phyloP scores from a whole-genome alignment of 495 filamentous ascomycete species.

The Daldinia vernicosa region DNA sequence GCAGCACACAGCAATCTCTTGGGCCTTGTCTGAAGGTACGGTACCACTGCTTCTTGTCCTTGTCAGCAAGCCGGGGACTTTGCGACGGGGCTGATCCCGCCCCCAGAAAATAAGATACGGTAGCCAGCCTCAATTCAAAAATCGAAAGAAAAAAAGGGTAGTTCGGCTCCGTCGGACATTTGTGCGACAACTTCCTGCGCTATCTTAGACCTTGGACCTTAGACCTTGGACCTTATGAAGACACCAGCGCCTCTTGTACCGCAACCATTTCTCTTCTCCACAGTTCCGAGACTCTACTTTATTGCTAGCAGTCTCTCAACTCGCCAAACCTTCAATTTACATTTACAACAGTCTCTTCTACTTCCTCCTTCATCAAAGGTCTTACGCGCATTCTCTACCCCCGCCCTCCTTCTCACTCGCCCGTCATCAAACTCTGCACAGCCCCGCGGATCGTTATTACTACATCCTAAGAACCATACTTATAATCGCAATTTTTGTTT shows the following conservation, averaged over 20 bases:
- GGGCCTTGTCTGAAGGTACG: slow-evolving; percentile 16
- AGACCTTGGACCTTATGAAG: slow-evolving; percentile 39
- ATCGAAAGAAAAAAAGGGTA: slow-evolving; percentile 16
- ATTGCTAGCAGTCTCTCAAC: slow-evolving; percentile 14
- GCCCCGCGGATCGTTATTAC: slow-evolving; percentile 26
- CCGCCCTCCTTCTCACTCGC: slow-evolving; percentile 24
- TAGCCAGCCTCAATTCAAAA: slow-evolving; percentile 12
- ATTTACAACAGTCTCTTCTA: slow-evolving; percentile 3
- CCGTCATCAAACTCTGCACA: slow-evolving; percentile 30
- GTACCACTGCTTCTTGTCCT: slow-evolving; percentile 14
- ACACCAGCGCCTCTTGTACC: slow-evolving; percentile 13
- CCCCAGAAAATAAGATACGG: slow-evolving; percentile 2
- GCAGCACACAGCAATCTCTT: slow-evolving; percentile 6
- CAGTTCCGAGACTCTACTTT: slow-evolving; percentile 25
- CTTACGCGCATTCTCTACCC: slow-evolving; percentile 28
- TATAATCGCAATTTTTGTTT: slow-evolving; percentile 14
- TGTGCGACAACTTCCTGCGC: slow-evolving; percentile 4
- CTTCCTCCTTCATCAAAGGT: background rate
- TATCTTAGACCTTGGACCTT: slow-evolving; percentile 30
- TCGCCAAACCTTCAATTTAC: slow-evolving; percentile 9
- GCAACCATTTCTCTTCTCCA: slow-evolving; percentile 28
- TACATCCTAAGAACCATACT: slow-evolving; percentile 7
- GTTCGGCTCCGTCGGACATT: slow-evolving; percentile 43
- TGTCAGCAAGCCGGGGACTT: slow-evolving; percentile 17
- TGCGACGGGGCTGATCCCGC: slow-evolving; percentile 7